A percentile compares a stretch with the other conserved stretches of the same genome.
Conservation (phyloP, 495 filamentous ascomycete species). For the Hypoxylon lenormandii region DNA sequence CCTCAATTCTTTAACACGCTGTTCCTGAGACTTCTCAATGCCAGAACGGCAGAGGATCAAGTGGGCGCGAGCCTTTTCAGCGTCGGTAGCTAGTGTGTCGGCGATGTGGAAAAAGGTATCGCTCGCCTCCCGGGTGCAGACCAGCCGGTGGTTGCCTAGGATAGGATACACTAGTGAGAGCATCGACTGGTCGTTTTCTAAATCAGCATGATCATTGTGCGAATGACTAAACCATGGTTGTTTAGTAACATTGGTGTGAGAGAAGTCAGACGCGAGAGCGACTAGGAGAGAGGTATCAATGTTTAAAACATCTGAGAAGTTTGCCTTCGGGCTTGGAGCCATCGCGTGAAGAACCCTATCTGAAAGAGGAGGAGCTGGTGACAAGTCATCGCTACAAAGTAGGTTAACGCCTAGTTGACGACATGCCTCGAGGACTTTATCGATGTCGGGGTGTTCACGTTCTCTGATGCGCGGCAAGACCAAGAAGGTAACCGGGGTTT, state of each 20-base stretch:
- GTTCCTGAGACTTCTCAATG: constrained; percentile 30
- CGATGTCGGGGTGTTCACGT: constrained; percentile 40
- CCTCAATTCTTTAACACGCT: constrained; percentile 42
- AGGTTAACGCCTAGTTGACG: constrained; percentile 39
- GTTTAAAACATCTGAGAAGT: constrained; percentile 52
- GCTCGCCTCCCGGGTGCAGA: constrained; percentile 54
- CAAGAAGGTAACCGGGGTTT: constrained; percentile 36
- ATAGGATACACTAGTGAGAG: constrained; percentile 51
- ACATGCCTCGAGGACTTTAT: constrained; percentile 44
- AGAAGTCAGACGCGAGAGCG: constrained; percentile 59
- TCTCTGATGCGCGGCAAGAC: constrained; percentile 46
- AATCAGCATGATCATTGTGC: constrained; percentile 48
- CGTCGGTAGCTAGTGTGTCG: constrained; percentile 52
- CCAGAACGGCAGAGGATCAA: constrained; percentile 47
- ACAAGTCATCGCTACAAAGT: constrained; percentile 38
- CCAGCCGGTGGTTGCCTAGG: constrained; percentile 49
- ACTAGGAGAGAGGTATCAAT: constrained; percentile 59
- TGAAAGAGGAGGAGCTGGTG: constrained; percentile 50
- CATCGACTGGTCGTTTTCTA: constrained; percentile 52
- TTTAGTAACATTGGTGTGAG: constrained; percentile 48
- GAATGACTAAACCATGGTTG: constrained; percentile 56
- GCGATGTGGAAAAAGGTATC: constrained; percentile 55
- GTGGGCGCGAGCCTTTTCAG: constrained; percentile 53
- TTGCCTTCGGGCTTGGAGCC: constrained; percentile 55
- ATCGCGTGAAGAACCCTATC: constrained; percentile 61